Base-by-base conservation (phyloP, 176 grass and related monocot genomes). In the Juncus effusus region DNA sequence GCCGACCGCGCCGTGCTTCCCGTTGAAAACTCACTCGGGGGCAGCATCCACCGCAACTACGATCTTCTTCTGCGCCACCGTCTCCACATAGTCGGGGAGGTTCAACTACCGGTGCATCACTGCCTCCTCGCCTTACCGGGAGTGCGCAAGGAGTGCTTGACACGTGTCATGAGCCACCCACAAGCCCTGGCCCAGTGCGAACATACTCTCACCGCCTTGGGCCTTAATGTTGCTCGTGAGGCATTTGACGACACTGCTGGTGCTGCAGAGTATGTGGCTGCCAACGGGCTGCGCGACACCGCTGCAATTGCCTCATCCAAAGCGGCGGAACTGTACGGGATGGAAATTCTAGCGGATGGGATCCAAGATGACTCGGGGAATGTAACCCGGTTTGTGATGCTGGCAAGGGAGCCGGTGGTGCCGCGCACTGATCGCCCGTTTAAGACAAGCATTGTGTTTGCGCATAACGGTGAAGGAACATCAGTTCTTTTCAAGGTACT, bases 1-100 rank as follows among this genome's bases (percentile, higher is more conserved):
- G 84, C 92, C 3, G 92, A 96, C 74, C 92, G 92, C 40, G 92
- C 92, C 2, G 92, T 96, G 51, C 84, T 96, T 36, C 92, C 92
- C 36, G 79, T 96, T 42, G 92, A 96, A 76, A 88, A 96, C 74
- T 96, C 92, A 10, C 87, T 96, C 0, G 92, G 92, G 14, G 92
- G 92, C 49, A 96, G 92, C 84, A 96, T 96, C 79, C 92, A 96
- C 78, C 84, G 92, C 59, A 96, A 96, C 78, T 96, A 96, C 63
- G 92, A 96, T 70, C 92, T 96, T 13, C 92, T 96, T 51, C 92
- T 96, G 53, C 84, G 92, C 0, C 92, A 96, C 79, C 84, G 82
- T 0, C 92, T 96, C 62, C 92, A 96, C 84, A 96, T 96, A 87
- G 92, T 96, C 0, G 92, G 92, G 7, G 92, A 96, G 76, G 92